phyloP scores from a whole-genome alignment of 164 flowering plant genomes.

The Vitis rupestris region DNA sequence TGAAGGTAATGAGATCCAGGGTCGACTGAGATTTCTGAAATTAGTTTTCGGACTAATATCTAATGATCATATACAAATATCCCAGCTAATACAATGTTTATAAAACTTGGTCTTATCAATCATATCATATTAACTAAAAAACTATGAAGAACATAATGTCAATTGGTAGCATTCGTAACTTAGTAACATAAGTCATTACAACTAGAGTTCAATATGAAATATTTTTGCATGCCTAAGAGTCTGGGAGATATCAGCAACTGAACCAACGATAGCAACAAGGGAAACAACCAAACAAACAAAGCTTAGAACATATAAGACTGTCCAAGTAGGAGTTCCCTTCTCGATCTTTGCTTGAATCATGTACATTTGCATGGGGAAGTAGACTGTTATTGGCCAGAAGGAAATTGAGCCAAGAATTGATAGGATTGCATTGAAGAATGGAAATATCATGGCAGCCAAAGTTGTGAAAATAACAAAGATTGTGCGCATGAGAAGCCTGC shows the following conservation, averaged over 20 bases:
- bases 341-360: constrained; percentile 31
- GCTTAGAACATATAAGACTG: constrained; percentile 24
- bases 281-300: constrained; percentile 18
- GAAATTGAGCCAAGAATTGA: constrained; percentile 36
- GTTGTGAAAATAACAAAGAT: constrained; percentile 28
- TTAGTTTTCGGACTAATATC: too few relatives aligned
- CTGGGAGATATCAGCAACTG: constrained; percentile 27
- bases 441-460: constrained; percentile 37
- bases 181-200: too few relatives aligned
- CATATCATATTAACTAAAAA: too few relatives aligned
- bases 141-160: too few relatives aligned
- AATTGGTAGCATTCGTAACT: too few relatives aligned
- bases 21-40: too few relatives aligned
- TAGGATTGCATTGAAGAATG: constrained; percentile 46
- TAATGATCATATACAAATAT: too few relatives aligned
- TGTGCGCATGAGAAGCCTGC: constrained; percentile 28
- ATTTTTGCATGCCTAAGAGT: constrained; percentile 20
- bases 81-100: too few relatives aligned
- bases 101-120: too few relatives aligned
- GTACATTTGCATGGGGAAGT: constrained; percentile 37
- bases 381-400: constrained; percentile 41
- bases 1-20: too few relatives aligned
- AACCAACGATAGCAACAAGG: constrained; percentile 30
- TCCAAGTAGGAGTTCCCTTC: constrained; percentile 27
- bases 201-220: too few relatives aligned